These are phyloP conservation scores for Trichosporon faecale DNA, from an alignment of 1,284 basidiomycete genomes.

Conservation along the genomic window DNA sequence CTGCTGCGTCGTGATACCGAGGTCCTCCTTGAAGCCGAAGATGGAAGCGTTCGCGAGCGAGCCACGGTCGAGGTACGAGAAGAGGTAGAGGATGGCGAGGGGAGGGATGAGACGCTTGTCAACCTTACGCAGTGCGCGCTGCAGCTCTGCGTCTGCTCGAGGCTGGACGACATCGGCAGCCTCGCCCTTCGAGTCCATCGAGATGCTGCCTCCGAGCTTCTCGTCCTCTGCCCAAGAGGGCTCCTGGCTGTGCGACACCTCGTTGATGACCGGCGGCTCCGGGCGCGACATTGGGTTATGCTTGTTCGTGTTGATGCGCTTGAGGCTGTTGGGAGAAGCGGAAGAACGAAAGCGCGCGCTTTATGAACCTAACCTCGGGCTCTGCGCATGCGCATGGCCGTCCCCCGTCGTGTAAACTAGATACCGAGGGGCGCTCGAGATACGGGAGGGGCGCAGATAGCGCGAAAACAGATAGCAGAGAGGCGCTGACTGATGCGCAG, in stretches of 20 bases:
- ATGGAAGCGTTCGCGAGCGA: slow-evolving; percentile 24
- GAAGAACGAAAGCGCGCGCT: background rate
- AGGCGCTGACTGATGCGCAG: background rate
- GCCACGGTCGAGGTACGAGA: slow-evolving; percentile 34
- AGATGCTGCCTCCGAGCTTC: background rate
- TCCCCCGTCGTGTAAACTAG: background rate
- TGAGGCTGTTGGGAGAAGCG: too few species aligned
- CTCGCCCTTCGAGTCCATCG: background rate
- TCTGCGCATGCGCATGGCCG: background rate
- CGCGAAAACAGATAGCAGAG: background rate
- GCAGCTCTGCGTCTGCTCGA: slow-evolving; percentile 13
- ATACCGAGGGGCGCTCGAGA: background rate
- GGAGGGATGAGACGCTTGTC: slow-evolving; percentile 39
- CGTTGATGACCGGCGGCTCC: background rate
- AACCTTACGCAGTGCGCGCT: slow-evolving; percentile 23
- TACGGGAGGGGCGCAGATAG: background rate
- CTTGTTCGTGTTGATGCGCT: background rate
- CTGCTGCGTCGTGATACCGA: slow-evolving; percentile 18
- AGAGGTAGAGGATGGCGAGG: slow-evolving; percentile 39
- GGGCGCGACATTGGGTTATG: background rate
- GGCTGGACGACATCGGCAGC: background rate
- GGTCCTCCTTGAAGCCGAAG: slow-evolving; percentile 24
- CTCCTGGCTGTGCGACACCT: background rate
- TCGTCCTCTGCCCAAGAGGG: background rate
- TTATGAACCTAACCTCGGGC: background rate